A percentile compares a stretch with the other conserved stretches of the same genome.
Evolutionary conservation across 257 asterid genomes (phyloP).

Genomic region (Haberlea rhodopensis): DNA sequence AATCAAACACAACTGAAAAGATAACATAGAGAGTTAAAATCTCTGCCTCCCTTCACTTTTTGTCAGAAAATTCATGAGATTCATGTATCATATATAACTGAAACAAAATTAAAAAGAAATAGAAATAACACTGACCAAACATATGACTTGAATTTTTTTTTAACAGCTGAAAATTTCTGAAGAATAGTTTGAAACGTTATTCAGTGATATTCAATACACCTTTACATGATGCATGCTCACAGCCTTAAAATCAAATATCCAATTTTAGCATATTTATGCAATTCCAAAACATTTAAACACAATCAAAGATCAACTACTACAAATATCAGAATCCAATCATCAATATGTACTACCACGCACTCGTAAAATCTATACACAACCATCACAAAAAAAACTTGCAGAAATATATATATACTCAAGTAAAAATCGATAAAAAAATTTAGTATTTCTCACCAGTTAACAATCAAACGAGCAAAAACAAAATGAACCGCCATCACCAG

Average conservation of each 20-base stretch:
- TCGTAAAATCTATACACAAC: not conserved
- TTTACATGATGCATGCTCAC: conserved; percentile 34
- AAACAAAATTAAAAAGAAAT: not conserved
- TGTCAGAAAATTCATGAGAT: not conserved
- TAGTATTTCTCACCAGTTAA: conserved; percentile 33
- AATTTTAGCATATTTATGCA: not conserved
- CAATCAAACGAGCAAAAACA: conserved; percentile 22
- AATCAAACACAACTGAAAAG: not conserved
- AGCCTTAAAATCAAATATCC: conserved; percentile 8
- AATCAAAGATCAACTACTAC: not conserved
- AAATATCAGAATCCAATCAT: not conserved
- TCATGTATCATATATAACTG: not conserved
- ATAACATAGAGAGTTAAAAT: not conserved
- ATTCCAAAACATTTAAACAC: not conserved
- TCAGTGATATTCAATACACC: conserved; percentile 9
- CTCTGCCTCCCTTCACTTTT: not conserved
- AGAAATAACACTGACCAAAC: not conserved
- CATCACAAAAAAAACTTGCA: not conserved
- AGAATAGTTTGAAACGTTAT: not conserved
- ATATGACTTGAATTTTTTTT: too few relatives aligned
- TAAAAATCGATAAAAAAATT: conserved; percentile 17
- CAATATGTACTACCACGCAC: not conserved
- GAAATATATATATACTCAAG: conserved; percentile 8
- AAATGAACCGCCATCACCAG: conserved; percentile 25
- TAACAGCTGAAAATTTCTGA: not conserved